These are phyloP conservation scores for Blepharisma stoltei DNA, from an alignment of 73 alveolate species.

Conservation along the genomic window DNA sequence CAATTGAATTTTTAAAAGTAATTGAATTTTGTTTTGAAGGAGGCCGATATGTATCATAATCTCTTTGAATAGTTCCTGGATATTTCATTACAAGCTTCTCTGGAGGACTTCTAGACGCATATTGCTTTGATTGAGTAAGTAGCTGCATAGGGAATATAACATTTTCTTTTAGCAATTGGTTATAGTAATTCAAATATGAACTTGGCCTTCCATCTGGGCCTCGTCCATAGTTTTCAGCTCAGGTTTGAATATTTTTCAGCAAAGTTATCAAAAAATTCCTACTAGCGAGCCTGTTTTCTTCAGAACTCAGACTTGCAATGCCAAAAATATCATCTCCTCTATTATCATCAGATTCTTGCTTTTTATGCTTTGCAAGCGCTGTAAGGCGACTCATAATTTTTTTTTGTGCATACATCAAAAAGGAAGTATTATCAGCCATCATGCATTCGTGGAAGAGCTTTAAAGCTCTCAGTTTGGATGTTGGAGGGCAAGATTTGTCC, in stretches of 20 bases:
- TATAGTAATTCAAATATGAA: too few relatives aligned
- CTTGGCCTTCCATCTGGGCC: not conserved
- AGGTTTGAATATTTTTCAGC: not conserved
- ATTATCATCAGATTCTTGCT: not conserved
- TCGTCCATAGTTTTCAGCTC: constrained; percentile 9
- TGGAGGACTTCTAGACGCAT: too few relatives aligned
- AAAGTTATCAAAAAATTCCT: not conserved
- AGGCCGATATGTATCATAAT: too few relatives aligned
- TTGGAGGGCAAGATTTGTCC: not conserved
- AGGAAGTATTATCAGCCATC: not conserved
- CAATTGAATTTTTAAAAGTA: too few relatives aligned
- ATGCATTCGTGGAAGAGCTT: constrained; percentile 1
- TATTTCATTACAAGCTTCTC: too few relatives aligned
- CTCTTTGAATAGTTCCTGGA: too few relatives aligned
- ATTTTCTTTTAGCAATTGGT: too few relatives aligned
- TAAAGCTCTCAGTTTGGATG: not conserved
- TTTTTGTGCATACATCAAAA: not conserved
- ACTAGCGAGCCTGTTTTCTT: not conserved
- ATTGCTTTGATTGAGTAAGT: too few relatives aligned
- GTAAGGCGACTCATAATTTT: not conserved
- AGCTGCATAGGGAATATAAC: too few relatives aligned
- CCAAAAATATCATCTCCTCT: constrained; percentile 21
- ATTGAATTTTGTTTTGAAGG: too few relatives aligned
- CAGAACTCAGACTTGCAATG: not conserved
- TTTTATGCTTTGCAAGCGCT: not conserved